These are phyloP conservation scores for Kurtzmaniella quercitrusa DNA, from an alignment of 1,139 yeast species.

Conservation along the genomic window DNA sequence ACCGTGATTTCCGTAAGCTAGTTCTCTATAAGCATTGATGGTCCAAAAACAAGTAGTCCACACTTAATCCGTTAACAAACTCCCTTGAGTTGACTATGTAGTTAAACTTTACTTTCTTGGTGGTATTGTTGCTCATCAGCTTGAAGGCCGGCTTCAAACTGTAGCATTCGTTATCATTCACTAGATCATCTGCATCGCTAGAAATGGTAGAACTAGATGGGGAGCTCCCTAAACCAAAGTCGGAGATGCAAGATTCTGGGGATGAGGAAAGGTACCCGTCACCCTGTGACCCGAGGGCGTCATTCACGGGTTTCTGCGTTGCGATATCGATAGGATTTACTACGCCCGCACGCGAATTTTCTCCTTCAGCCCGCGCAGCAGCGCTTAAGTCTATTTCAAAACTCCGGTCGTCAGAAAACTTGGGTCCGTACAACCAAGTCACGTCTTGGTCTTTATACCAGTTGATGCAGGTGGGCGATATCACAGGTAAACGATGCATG, in stretches of 20 bases:
- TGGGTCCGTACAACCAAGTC: slow-evolving; percentile 47
- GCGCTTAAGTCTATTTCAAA: slow-evolving; percentile 1
- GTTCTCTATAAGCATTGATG: slow-evolving; percentile 19
- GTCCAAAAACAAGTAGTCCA: slow-evolving; percentile 44
- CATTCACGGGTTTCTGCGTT: background rate
- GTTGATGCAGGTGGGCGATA: slow-evolving; percentile 34
- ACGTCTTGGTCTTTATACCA: slow-evolving; percentile 44
- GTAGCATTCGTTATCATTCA: background rate
- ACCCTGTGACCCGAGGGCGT: background rate
- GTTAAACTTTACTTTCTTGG: slow-evolving; percentile 34
- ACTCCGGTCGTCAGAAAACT: slow-evolving; percentile 13
- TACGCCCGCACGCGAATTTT: background rate
- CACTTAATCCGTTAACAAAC: slow-evolving; percentile 36
- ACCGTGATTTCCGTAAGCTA: background rate
- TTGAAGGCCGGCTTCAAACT: slow-evolving; percentile 9
- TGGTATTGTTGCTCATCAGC: slow-evolving; percentile 3
- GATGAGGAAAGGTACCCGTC: slow-evolving; percentile 8
- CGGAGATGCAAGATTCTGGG: slow-evolving; percentile 6
- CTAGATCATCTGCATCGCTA: background rate
- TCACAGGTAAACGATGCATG: slow-evolving; percentile 22
- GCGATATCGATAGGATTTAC: slow-evolving; percentile 4
- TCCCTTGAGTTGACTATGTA: slow-evolving; percentile 41
- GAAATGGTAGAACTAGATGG: background rate
- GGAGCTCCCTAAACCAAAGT: slow-evolving; percentile 3
- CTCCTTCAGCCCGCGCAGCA: background rate